phyloP scores from a whole-genome alignment of 768 basidiomycete species.

The Russula sp. region DNA sequence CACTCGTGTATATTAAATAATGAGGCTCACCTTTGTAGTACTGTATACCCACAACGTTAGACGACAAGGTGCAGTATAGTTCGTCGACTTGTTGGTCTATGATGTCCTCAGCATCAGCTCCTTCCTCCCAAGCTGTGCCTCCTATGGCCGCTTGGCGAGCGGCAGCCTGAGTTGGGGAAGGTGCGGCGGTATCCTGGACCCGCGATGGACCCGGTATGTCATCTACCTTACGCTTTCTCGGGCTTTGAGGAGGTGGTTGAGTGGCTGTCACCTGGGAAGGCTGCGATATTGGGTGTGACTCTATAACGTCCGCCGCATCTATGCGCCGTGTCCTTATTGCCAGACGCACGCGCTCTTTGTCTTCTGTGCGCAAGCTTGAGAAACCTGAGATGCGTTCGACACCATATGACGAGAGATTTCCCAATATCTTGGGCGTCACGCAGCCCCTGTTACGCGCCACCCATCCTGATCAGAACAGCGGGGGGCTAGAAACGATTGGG shows the following conservation, averaged over 20 bases:
- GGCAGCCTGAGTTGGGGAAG: constrained; percentile 22
- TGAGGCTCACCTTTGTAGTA: constrained; percentile 57
- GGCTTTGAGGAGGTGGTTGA: constrained; percentile 25
- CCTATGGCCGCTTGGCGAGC: constrained; percentile 7
- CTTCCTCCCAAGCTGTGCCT: constrained; percentile 21
- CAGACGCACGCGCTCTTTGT: constrained; percentile 53
- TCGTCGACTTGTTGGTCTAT: constrained; percentile 42
- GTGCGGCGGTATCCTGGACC: neutral
- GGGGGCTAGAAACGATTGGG: neutral
- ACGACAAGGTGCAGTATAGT: constrained; percentile 49
- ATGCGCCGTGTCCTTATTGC: constrained; percentile 51
- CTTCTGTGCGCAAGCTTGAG: constrained; percentile 34
- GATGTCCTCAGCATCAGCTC: constrained; percentile 12
- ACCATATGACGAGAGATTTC: constrained; percentile 6
- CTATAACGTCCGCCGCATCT: constrained; percentile 51
- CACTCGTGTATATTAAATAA: neutral
- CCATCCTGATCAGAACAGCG: constrained; percentile 1
- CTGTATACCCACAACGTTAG: constrained; percentile 75
- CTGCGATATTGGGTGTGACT: neutral
- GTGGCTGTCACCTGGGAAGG: constrained; percentile 1
- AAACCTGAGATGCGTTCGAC: neutral
- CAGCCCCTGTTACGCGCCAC: constrained; percentile 15
- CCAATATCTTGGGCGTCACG: constrained; percentile 14
- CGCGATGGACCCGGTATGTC: constrained; percentile 16
- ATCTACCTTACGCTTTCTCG: constrained; percentile 42